phyloP scores from a whole-genome alignment of 805 yeast genomes.

The Jamesozyma gamospora region DNA sequence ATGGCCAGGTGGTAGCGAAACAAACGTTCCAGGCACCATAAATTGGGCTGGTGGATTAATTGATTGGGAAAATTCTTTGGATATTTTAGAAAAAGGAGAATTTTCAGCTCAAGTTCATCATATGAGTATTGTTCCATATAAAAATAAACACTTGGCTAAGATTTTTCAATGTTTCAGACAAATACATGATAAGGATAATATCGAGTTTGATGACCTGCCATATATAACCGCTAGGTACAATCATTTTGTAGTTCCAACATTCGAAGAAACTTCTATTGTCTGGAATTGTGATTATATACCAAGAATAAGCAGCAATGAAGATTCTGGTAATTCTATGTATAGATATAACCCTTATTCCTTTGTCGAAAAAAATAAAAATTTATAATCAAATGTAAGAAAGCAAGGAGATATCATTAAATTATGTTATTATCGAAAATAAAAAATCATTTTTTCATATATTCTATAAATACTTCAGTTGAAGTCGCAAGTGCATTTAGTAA shows the following conservation, averaged over 20 bases:
- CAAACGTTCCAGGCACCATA: constrained; percentile 51
- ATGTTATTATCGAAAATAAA: too few relatives aligned
- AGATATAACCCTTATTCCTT: background rate
- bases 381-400: too few relatives aligned
- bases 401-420: too few relatives aligned
- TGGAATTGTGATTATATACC: constrained; percentile 16
- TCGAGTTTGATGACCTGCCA: constrained; percentile 2
- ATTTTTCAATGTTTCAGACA: constrained; percentile 8
- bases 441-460: too few relatives aligned
- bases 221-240: constrained; percentile 6
- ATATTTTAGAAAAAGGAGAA: constrained; percentile 64
- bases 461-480: too few relatives aligned
- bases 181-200: background rate
- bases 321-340: constrained; percentile 1
- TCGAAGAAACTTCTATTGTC: constrained; percentile 9
- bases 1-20: constrained; percentile 65
- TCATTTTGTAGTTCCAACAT: background rate
- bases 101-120: constrained; percentile 53
- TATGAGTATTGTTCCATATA: constrained; percentile 55
- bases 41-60: constrained; percentile 86
- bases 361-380: too few relatives aligned
- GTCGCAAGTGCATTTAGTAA: too few relatives aligned
- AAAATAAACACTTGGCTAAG: constrained; percentile 15
- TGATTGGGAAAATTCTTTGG: constrained; percentile 67
- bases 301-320: background rate